These are phyloP conservation scores for Nepenthes alata DNA, from an alignment of 179 eudicot genomes.

Conservation along the genomic window DNA sequence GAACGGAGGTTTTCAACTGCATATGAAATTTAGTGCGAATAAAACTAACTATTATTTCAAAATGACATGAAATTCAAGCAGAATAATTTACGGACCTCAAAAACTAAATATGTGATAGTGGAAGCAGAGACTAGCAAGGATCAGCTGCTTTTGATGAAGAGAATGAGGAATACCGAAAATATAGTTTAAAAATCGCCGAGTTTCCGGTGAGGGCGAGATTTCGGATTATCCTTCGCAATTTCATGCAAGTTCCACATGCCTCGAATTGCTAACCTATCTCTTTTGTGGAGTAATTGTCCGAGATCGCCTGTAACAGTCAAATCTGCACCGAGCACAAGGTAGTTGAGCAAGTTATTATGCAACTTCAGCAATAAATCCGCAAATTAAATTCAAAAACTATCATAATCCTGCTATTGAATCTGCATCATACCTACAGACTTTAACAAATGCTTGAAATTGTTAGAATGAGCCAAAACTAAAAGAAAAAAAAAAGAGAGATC, in stretches of 20 bases:
- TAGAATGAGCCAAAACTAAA: conserved; percentile 18
- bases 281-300: conserved; percentile 17
- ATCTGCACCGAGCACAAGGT: conserved; percentile 18
- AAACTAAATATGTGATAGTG: too few species aligned
- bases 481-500: background rate
- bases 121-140: background rate
- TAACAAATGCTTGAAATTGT: conserved; percentile 25
- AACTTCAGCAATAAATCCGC: background rate
- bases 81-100: too few species aligned
- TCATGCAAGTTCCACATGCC: conserved; percentile 59
- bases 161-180: conserved; percentile 4
- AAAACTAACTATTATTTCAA: too few species aligned
- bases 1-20: too few species aligned
- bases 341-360: background rate
- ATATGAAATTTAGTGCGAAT: too few species aligned
- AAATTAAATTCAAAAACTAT: background rate
- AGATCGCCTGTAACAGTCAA: conserved; percentile 28
- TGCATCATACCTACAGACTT: conserved; percentile 29
- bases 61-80: too few species aligned
- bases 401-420: background rate
- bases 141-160: background rate
- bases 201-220: conserved; percentile 49
- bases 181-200: conserved; percentile 39
- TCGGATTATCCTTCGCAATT: conserved; percentile 16
- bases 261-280: conserved; percentile 43